Percentiles rank a stretch among this genome's conserved stretches.
Evolutionary conservation across 1,139 yeast species (phyloP).

Genomic region (Pneumocystis carinii): DNA sequence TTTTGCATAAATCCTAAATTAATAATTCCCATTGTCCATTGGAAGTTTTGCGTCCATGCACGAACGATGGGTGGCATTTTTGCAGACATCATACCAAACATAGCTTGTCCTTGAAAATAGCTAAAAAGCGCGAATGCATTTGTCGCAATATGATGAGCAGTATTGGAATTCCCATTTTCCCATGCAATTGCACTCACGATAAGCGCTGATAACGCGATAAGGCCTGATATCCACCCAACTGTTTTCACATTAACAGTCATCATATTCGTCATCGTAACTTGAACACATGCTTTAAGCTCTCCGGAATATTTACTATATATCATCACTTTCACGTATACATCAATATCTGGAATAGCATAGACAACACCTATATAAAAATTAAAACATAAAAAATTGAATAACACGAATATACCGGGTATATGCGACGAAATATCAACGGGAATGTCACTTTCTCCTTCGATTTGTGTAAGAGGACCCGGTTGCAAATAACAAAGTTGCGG

Average conservation of each 20-base stretch:
- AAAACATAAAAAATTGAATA: not conserved
- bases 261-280: constrained; percentile 72
- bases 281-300: constrained; percentile 73
- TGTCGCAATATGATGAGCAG: constrained; percentile 95
- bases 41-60: constrained; percentile 95
- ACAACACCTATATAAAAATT: constrained; percentile 35
- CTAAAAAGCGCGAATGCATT: constrained; percentile 84
- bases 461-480: constrained; percentile 72
- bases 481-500: constrained; percentile 64
- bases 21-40: constrained; percentile 91
- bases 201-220: constrained; percentile 74
- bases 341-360: constrained; percentile 82
- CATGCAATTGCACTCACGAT: constrained; percentile 77
- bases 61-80: constrained; percentile 94
- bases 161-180: constrained; percentile 73
- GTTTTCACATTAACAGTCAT: constrained; percentile 88
- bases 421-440: constrained; percentile 29
- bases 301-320: constrained; percentile 33
- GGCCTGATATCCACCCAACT: constrained; percentile 96
- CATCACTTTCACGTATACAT: constrained; percentile 71
- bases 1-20: constrained; percentile 65
- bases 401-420: constrained; percentile 39
- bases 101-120: constrained; percentile 86
- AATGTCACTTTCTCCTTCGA: constrained; percentile 35
- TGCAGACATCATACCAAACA: constrained; percentile 93